Evolutionary conservation across 1,284 basidiomycete genomes (phyloP), one percentile per base, ranked within the genome.

Genomic region (Austroboletus rostrupii): DNA sequence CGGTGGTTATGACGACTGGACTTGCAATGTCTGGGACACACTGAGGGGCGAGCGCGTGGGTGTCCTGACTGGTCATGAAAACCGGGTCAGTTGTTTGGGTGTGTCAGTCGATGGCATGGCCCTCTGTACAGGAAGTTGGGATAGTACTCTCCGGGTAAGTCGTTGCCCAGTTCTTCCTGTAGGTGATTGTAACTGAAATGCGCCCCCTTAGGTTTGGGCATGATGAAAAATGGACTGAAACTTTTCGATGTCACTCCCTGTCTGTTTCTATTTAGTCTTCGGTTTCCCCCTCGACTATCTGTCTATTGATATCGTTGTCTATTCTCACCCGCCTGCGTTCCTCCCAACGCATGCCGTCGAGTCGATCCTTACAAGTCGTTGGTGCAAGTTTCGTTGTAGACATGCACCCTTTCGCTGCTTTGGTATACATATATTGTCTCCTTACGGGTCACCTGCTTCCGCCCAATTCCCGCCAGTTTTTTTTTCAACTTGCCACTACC

Each of bases 1-100:
- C 64, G 96, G 95, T 57, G 97, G 96, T 38, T 99, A 98, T 69
- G 97, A 99, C 70, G 96, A 99, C 70, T 97, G 96, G 90, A 98
- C 96, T 59, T 94, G 91, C 78, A 98, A 98, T 66, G 96, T 98
- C 43, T 99, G 96, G 96, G 96, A 99, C 68, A 97, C 95, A 38
- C 80, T 99, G 65, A 97, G 96, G 72, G 96, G 94, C 50, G 96
- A 99, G 71, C 87, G 96, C 50, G 93, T 98, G 31, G 96, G 96
- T 53, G 94, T 98, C 35, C 74, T 99, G 53, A 91, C 93, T 32
- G 96, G 95, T 13, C 97, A 99, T 68, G 96, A 99, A 78, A 98
- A 98, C 76, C 79, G 96, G 55, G 94, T 99, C 58, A 92, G 89
- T 64, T 98, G 95, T 76, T 75, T 99, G 64, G 96, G 97, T 52